Percentiles rank a stretch among this genome's conserved stretches.
Conservation (phyloP, 192 early-diverging fungal species). For the Backusella liffmaniae region DNA sequence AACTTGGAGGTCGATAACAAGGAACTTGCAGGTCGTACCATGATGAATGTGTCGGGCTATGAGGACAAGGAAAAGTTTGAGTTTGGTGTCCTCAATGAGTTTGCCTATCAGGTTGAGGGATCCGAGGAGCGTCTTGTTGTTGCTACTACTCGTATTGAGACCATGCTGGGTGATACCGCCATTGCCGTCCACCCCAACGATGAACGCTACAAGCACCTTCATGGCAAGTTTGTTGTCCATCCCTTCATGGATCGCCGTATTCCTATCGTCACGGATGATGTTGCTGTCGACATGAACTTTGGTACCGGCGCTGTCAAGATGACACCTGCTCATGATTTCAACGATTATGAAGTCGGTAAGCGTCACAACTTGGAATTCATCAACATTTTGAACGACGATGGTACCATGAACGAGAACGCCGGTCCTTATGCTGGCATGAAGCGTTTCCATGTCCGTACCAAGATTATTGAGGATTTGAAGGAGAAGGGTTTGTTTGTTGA, state of each 20-base stretch:
- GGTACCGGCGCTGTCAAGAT: slow-evolving; percentile 99
- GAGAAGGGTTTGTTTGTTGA: slow-evolving; percentile 85
- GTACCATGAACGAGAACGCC: slow-evolving; percentile 89
- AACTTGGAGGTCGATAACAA: slow-evolving; percentile 95
- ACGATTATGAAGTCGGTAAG: slow-evolving; percentile 97
- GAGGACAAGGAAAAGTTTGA: slow-evolving; percentile 92
- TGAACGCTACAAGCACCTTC: slow-evolving; percentile 89
- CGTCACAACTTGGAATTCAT: slow-evolving; percentile 93
- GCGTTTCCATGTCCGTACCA: slow-evolving; percentile 91
- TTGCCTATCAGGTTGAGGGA: slow-evolving; percentile 89
- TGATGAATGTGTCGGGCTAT: slow-evolving; percentile 90
- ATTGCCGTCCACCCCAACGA: slow-evolving; percentile 95
- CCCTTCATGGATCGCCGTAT: slow-evolving; percentile 91
- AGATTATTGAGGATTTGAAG: slow-evolving; percentile 86
- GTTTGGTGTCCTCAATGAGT: slow-evolving; percentile 96
- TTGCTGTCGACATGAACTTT: slow-evolving; percentile 86
- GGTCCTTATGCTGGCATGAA: slow-evolving; percentile 86
- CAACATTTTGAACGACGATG: slow-evolving; percentile 97
- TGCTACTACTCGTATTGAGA: slow-evolving; percentile 99
- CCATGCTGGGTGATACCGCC: slow-evolving; percentile 98
- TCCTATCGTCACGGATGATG: slow-evolving; percentile 86
- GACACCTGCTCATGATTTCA: slow-evolving; percentile 96
- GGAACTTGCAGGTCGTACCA: slow-evolving; percentile 82
- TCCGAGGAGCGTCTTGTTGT: slow-evolving; percentile 88
- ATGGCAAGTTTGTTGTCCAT: slow-evolving; percentile 91